Evolutionary conservation across 306 rosid genomes (phyloP).

Genomic region (Quercus bicolor): DNA sequence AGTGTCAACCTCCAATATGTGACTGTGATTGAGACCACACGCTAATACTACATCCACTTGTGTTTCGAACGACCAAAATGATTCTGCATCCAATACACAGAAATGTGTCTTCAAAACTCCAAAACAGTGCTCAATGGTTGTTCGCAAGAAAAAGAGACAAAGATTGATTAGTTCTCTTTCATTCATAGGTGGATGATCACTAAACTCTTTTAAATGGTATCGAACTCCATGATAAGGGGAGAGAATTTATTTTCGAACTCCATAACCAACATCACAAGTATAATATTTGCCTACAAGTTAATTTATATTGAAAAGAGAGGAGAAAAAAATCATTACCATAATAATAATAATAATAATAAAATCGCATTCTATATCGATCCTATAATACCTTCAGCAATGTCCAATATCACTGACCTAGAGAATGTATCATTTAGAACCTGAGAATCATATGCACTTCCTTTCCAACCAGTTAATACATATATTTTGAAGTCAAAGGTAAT

Average conservation of each 20-base stretch:
- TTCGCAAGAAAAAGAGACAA: neutral
- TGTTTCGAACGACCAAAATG: neutral
- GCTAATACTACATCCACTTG: neutral
- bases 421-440: neutral
- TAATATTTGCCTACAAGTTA: neutral
- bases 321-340: too few species aligned
- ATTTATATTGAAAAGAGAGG: neutral
- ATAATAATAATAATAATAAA: too few species aligned
- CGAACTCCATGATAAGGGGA: neutral
- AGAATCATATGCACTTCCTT: neutral
- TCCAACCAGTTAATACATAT: neutral
- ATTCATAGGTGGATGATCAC: neutral
- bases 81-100: rapidly evolving
- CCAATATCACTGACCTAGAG: neutral
- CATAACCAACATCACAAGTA: neutral
- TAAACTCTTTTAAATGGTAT: neutral
- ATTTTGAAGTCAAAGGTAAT: neutral
- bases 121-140: neutral
- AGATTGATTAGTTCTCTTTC: neutral
- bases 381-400: too few species aligned
- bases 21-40: neutral
- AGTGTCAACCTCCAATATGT: neutral
- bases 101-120: neutral
- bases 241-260: neutral
- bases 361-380: too few species aligned